Conservation (phyloP, 805 yeast genomes). For the Yamadazyma akitaensis region DNA sequence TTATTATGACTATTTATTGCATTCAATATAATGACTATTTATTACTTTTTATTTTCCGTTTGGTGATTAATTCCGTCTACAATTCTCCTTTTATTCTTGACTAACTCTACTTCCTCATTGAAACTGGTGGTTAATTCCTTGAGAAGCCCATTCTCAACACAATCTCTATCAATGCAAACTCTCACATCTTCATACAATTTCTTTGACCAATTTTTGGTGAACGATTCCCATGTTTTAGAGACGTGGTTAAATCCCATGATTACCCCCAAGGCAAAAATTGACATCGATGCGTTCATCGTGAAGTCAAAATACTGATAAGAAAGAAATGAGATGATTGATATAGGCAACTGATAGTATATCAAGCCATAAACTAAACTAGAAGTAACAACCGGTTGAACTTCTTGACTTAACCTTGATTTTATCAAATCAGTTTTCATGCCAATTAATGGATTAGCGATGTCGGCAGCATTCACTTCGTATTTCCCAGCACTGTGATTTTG, state of each 20-base stretch:
- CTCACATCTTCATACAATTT: conserved; percentile 35
- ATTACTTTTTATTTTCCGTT: conserved; percentile 1
- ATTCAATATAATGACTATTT: conserved; percentile 4
- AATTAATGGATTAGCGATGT: conserved; percentile 28
- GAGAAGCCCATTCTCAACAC: conserved; percentile 36
- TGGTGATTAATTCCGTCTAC: conserved; percentile 11
- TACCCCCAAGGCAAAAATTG: conserved; percentile 37
- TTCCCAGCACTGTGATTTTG: conserved; percentile 24
- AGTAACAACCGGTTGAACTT: conserved; percentile 38
- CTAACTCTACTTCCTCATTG: conserved; percentile 18
- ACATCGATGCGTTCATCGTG: conserved; percentile 28
- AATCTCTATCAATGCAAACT: conserved; percentile 29
- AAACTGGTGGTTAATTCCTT: conserved; percentile 29
- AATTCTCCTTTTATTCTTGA: conserved; percentile 14
- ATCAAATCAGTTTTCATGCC: conserved; percentile 29
- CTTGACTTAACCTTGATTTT: conserved; percentile 23
- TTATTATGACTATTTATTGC: conserved; percentile 6
- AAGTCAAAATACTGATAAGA: conserved; percentile 35
- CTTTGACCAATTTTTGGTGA: conserved; percentile 27
- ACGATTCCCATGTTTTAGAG: conserved; percentile 32
- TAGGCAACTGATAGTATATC: conserved; percentile 36
- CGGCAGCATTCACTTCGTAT: conserved; percentile 11
- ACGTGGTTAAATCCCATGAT: conserved; percentile 41
- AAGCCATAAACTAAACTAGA: conserved; percentile 26
- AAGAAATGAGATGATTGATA: conserved; percentile 26